Evolutionary conservation across 1,139 yeast species (phyloP), one percentile per base, ranked within the genome.

Genomic region (Hemisphaericaspora subhashii): DNA sequence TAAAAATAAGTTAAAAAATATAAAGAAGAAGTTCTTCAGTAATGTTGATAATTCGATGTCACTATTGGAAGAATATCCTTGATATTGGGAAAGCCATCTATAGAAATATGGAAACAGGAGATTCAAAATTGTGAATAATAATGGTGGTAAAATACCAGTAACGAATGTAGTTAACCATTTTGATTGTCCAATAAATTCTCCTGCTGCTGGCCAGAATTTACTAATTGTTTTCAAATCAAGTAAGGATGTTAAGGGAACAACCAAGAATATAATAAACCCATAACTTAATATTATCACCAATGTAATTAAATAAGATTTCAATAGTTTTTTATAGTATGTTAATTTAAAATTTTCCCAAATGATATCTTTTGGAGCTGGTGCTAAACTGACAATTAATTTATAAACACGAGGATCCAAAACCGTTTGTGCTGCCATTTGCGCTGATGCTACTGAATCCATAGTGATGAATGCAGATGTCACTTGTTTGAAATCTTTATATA

Each of bases 391-490:
- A 44, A 84, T 81, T 40, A 85, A 65, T 49, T 80, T 82, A 54
- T 83, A 81, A 8, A 83, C 89, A 43, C 87, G 69, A 5, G 92
- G 92, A 53, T 85, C 92, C 39, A 85, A 60, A 0, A 85, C 86
- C 0, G 92, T 85, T 54, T 85, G 94, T 0, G 92, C 92, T 3
- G 87, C 86, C 87, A 84, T 83, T 59, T 85, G 94, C 0, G 92
- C 92, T 34, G 86, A 79, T 0, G 92, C 92, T 1, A 84, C 92
- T 0, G 88, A 79, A 47, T 83, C 88, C 92, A 85, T 83, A 1
- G 92, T 85, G 5, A 85, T 77, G 53, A 85, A 85, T 0, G 92
- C 92, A 8, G 87, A 77, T 8, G 87, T 81, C 0, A 86, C 72
- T 21, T 59, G 66, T 30, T 53, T 58, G 45, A 66, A 65, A 28